Conservation (phyloP, 306 rosid species). For the Cicer arietinum region DNA sequence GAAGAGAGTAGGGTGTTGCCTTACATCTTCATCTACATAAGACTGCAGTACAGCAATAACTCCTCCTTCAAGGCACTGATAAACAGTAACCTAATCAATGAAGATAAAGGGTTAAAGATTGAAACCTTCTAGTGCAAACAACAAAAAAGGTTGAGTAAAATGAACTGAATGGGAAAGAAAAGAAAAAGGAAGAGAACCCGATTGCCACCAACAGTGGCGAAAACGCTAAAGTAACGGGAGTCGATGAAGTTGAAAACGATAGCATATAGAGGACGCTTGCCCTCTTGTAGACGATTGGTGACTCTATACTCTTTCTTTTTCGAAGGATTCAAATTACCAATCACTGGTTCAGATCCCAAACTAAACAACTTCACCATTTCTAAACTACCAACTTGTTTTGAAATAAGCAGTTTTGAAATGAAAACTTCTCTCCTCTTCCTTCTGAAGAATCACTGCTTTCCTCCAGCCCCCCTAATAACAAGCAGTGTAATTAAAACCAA, state of each 20-base stretch:
- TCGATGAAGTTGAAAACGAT: conserved; percentile 91
- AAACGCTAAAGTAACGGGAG: conserved; percentile 79
- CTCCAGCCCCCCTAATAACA: neutral
- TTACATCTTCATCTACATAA: conserved; percentile 92
- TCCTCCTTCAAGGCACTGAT: conserved; percentile 82
- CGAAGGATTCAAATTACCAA: conserved; percentile 59
- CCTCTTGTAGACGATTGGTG: conserved; percentile 93
- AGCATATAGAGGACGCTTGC: conserved; percentile 87
- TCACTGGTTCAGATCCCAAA: conserved; percentile 80
- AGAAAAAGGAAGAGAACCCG: conserved; percentile 45
- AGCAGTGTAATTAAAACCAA: conserved; percentile 7
- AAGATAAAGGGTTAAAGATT: conserved; percentile 25
- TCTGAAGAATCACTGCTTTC: neutral
- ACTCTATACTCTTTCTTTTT: conserved; percentile 80
- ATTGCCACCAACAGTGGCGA: conserved; percentile 95
- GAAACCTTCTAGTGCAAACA: conserved; percentile 12
- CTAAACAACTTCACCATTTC: conserved; percentile 60
- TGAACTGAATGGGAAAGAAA: neutral
- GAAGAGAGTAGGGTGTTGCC: conserved; percentile 37
- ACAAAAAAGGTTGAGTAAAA: neutral
- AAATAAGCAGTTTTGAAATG: neutral
- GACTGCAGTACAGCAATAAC: conserved; percentile 91
- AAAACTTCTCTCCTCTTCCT: conserved; percentile 1
- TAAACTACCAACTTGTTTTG: conserved; percentile 4
- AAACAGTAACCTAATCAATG: conserved; percentile 69